Evolutionary conservation across 345 rosid genomes (phyloP), one percentile per base, ranked within the genome.

Genomic region (Dipteronia sinensis): DNA sequence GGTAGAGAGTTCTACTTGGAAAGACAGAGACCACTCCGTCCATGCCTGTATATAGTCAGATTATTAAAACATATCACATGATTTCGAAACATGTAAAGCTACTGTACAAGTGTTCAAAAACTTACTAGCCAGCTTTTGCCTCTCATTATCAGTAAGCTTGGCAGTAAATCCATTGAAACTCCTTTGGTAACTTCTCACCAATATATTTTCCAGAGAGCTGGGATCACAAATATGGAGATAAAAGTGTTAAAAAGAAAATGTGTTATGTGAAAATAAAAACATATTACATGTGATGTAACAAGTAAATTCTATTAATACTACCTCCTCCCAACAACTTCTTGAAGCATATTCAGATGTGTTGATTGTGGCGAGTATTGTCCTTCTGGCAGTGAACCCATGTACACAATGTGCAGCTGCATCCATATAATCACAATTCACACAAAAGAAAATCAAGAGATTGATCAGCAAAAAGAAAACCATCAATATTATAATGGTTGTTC

Each of bases 81-180:
- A 31, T 34, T 34, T 34, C 38, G 38, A 34, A 34, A 34, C 38
- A 34, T 34, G 6, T 5, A 34, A 34, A 34, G 38, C 38, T 34
- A 34, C 38, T 34, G 38, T 34, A 34, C 38, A 31, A 31, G 38
- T 31, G 38, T 3, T 3, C 5, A 73, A 1, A 1, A 16, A 75
- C 86, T 80, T 22, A 88, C 88, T 31, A 3, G 86, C 76, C 10
- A 88, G 69, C 63, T 27, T 73, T 56, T 83, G 25, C 3, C 79
- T 85, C 77, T 88, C 91, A 0, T 40, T 9, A 19, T 85, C 74
- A 12, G 81, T 85, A 20, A 88, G 86, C 70, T 44, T 78, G 31
- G 91, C 89, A 1, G 82, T 87, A 82, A 88, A 86, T 56, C 88
- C 91, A 72, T 83, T 85, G 80, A 88, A 86, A 65, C 91, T 88